Evolutionary conservation across 371 early-diverging fungal species (phyloP).

Genomic region (Mortierella sp.): DNA sequence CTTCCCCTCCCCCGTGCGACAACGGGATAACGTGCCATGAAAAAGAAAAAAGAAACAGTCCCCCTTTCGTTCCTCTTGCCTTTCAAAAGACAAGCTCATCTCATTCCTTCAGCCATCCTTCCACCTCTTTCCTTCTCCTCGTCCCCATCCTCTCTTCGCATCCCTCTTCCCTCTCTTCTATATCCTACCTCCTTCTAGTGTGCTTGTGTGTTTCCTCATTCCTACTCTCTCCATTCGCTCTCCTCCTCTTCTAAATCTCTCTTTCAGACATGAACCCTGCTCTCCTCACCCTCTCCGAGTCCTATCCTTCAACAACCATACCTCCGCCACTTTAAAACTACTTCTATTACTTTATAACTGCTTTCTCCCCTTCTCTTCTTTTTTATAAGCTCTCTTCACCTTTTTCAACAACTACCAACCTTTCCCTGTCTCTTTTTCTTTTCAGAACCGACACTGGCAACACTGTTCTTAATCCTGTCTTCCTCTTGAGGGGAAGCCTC

Average conservation of each 20-base stretch:
- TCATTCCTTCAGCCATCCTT: background rate
- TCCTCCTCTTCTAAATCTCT: background rate
- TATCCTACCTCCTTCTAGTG: background rate
- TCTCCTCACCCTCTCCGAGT: constrained; percentile 11
- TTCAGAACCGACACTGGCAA: background rate
- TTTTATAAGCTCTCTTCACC: background rate
- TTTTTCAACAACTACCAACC: background rate
- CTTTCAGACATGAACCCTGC: constrained; percentile 2
- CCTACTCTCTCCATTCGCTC: background rate
- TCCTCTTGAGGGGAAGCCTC: constrained; percentile 7
- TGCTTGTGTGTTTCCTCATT: background rate
- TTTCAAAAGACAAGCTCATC: background rate
- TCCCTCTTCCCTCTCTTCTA: background rate
- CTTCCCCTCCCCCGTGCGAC: background rate
- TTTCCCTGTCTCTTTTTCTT: background rate
- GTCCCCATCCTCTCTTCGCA: background rate
- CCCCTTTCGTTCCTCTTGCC: background rate
- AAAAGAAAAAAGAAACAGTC: background rate
- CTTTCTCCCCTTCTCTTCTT: background rate
- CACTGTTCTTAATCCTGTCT: background rate
- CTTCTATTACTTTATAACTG: background rate
- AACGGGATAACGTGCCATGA: background rate
- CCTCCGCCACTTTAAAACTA: constrained; percentile 13
- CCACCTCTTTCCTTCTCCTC: background rate
- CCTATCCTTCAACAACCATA: constrained; percentile 17